A percentile compares a stretch with the other conserved stretches of the same genome.
Evolutionary conservation across 805 yeast species (phyloP).

Genomic region (Pichia cabralensis): DNA sequence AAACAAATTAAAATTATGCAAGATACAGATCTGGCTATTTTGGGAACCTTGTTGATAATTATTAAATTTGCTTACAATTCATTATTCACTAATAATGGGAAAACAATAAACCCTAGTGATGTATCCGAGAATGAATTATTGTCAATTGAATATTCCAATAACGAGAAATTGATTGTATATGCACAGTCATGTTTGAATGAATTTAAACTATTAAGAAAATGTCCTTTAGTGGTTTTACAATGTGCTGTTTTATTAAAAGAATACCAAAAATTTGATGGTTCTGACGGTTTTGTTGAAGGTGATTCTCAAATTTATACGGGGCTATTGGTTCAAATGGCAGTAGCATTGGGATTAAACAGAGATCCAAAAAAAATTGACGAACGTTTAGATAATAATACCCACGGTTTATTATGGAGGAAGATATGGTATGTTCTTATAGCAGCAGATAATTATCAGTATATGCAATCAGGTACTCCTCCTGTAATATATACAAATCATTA

Average conservation of each 20-base stretch:
- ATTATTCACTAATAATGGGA: neutral
- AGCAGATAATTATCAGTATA: constrained; percentile 35
- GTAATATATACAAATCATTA: constrained; percentile 31
- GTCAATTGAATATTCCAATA: constrained; percentile 14
- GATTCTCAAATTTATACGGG: constrained; percentile 47
- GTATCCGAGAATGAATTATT: constrained; percentile 21
- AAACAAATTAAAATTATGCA: constrained; percentile 26
- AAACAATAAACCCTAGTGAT: neutral
- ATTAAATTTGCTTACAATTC: constrained; percentile 31
- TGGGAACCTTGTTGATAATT: constrained; percentile 36
- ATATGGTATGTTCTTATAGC: constrained; percentile 45
- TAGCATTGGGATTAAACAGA: constrained; percentile 43
- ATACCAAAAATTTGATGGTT: constrained; percentile 40
- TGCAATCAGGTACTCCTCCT: constrained; percentile 39
- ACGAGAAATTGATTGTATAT: constrained; percentile 29
- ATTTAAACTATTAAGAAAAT: constrained; percentile 37
- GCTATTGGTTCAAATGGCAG: constrained; percentile 54
- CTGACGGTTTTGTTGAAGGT: constrained; percentile 46
- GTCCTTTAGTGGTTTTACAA: constrained; percentile 42
- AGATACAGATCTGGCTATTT: constrained; percentile 36
- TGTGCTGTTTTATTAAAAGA: constrained; percentile 40
- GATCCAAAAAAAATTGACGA: constrained; percentile 1
- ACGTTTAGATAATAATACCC: constrained; percentile 5
- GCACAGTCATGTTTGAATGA: constrained; percentile 48
- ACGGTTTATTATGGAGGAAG: constrained; percentile 40